Evolutionary conservation across 306 rosid genomes (phyloP).

Genomic region (cucumber (Cucumis sativus)): Cucumber_9930_V3 NC_026659.2:29540001-29540500

Average conservation of each 20-base stretch:
- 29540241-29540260: slow-evolving; percentile 67
- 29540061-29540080: no score
- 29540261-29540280: slow-evolving; percentile 69
- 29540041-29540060: no score
- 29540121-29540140: neutral
- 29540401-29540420: slow-evolving; percentile 27
- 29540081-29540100: no score
- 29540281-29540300: slow-evolving; percentile 77
- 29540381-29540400: slow-evolving; percentile 51
- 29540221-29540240: slow-evolving; percentile 87
- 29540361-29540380: slow-evolving; percentile 64
- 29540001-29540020: no score
- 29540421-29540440: neutral
- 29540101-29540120: neutral
- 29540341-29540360: slow-evolving; percentile 77
- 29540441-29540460: neutral
- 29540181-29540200: neutral
- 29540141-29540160: neutral
- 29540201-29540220: neutral
- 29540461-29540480: no score
- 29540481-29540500: no score
- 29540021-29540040: no score
- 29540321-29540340: slow-evolving; percentile 80
- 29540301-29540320: slow-evolving; percentile 69
- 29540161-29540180: neutral